Conservation (phyloP, 2,329 filamentous ascomycete species). For the Aspergillus neoniger region DNA sequence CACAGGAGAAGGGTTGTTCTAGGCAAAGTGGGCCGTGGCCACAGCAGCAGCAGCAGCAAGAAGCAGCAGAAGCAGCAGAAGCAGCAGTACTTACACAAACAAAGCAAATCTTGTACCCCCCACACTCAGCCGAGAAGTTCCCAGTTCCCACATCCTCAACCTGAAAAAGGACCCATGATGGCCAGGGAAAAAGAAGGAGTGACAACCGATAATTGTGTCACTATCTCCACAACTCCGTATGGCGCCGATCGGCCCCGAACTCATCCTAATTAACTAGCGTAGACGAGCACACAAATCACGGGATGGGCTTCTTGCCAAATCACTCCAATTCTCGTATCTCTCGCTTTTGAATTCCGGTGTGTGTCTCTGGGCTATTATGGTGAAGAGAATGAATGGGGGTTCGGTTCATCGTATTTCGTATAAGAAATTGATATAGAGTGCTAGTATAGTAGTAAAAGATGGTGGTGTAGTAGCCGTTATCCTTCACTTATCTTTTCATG, state of each 20-base stretch:
- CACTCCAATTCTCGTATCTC: not conserved
- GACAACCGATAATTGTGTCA: constrained; percentile 1
- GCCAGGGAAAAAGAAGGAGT: not conserved
- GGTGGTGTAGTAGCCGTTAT: not conserved
- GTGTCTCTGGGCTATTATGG: not conserved
- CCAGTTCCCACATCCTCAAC: not conserved
- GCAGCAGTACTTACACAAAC: not conserved
- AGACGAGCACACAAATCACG: constrained; percentile 4
- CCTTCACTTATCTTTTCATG: not conserved
- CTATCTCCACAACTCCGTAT: constrained; percentile 8
- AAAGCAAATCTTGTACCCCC: not conserved
- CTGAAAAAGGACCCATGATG: not conserved
- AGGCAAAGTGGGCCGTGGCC: not conserved
- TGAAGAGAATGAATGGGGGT: too few relatives aligned
- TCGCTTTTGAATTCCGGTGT: not conserved
- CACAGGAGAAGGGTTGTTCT: not conserved
- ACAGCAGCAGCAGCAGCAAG: too few relatives aligned
- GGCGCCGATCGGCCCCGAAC: constrained; percentile 7
- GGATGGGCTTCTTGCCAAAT: not conserved
- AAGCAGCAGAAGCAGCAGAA: too few relatives aligned
- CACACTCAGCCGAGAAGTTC: not conserved
- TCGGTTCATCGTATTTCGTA: too few relatives aligned
- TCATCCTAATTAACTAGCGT: not conserved
- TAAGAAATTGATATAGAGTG: too few relatives aligned
- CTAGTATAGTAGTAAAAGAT: not conserved